Evolutionary conservation across 768 basidiomycete species (phyloP).

Genomic region (Stropharia rugosoannulata): DNA sequence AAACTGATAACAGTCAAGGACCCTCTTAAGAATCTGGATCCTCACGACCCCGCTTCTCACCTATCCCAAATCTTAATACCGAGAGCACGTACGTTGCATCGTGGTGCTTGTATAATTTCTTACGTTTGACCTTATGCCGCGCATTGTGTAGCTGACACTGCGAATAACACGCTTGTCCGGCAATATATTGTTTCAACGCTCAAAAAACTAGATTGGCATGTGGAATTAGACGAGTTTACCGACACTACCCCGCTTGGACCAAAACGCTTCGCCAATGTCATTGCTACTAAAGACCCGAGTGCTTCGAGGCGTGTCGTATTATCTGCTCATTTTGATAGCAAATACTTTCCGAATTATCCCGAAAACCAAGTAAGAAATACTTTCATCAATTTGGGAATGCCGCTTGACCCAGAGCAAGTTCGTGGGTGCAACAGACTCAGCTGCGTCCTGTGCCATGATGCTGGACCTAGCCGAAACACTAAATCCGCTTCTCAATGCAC

Average conservation of each 20-base stretch:
- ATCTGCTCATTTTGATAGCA: conserved; percentile 94
- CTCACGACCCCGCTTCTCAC: conserved; percentile 63
- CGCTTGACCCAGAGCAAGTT: conserved; percentile 54
- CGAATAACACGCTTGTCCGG: conserved; percentile 79
- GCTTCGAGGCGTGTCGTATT: conserved; percentile 81
- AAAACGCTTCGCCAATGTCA: conserved; percentile 83
- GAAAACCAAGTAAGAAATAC: conserved; percentile 62
- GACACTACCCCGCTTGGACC: conserved; percentile 79
- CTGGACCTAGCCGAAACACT: conserved; percentile 88
- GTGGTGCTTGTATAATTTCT: background rate
- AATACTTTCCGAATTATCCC: conserved; percentile 74
- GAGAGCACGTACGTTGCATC: conserved; percentile 54
- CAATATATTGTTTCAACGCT: conserved; percentile 78
- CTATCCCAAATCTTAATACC: conserved; percentile 87
- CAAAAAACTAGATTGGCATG: conserved; percentile 76
- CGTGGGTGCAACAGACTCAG: conserved; percentile 96
- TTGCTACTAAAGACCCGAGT: conserved; percentile 91
- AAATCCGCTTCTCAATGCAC: conserved; percentile 65
- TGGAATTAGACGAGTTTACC: conserved; percentile 83
- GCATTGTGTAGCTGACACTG: conserved; percentile 55
- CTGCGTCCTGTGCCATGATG: conserved; percentile 92
- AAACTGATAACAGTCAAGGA: conserved; percentile 56
- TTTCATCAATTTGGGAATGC: background rate
- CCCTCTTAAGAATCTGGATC: conserved; percentile 68
- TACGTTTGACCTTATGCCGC: conserved; percentile 3